Evolutionary conservation across 495 filamentous ascomycete genomes (phyloP), one percentile per base, ranked within the genome.

Genomic region (Aspergillus mulundensis): DNA sequence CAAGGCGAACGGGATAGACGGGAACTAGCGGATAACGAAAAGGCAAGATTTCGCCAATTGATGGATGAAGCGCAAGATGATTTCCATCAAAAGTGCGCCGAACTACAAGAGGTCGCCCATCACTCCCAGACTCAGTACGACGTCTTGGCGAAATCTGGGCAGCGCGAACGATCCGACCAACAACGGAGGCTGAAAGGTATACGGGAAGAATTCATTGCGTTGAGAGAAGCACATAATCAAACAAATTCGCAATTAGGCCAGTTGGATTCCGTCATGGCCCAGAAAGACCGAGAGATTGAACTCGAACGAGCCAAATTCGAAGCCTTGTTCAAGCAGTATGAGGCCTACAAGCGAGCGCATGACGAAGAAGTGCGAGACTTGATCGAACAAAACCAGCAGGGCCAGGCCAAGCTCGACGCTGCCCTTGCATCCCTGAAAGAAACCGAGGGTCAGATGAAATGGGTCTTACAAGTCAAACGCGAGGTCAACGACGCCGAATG

Each of bases 281-380:
- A 90, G 67, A 85, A 88, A 70, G 80, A 84, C 48, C 79, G 77
- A 36, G 85, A 87, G 54, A 76, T 87, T n/a, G 77, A 81, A 38
- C 72, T 78, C 44, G 70, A 85, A 39, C 67, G 74, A 57, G 71
- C 77, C 32, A 76, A 80, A 30, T 88, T 90, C 61, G 81, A 86
- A 11, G 78, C 75, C 14, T 76, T 89, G 16, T 66, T 72, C 20
- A 67, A 58, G 21, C 69, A 74, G 43, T 87, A 86, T 64, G 80
- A 85, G 51, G 65, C 73, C 14, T 90, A 90, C 64, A 88, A 85
- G 66, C 66, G 54, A 44, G 70, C 80, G 58, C 82, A 88, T 58
- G 87, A 90, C 50, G 70, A 76, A 32, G 77, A 79, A 54, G 64
- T 89, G 30, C 64, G 68, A 36, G 71, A 70, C 0, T 83, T 88